Evolutionary conservation across 192 early-diverging fungal species (phyloP), one percentile per base, ranked within the genome.

Genomic region (Coemansia sp.): DNA sequence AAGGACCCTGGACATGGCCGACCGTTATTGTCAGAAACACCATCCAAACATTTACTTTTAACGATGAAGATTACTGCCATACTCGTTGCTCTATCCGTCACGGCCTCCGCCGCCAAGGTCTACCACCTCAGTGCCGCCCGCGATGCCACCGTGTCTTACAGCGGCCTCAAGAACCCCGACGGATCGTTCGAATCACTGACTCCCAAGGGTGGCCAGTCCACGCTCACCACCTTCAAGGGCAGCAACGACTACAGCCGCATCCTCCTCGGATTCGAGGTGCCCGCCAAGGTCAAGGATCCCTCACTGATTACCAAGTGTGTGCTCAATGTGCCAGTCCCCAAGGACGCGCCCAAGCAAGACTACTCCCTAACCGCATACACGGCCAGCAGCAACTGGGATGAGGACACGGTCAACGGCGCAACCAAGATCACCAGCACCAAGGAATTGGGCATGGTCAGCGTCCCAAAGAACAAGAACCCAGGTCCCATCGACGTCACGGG

Each of bases 111-210:
- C 21, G 51, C 27, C 21, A 46, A 21, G 13, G 45, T 34, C 17
- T 48, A 63, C 41, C 68, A 60, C 46, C 27, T 66, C 8, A 48
- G 45, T 36, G 42, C 69, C 8, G 67, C 70, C 0, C 46, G 57
- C n/a, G 76, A 78, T 59, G 63, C 76, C 29, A 78, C 76, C 0
- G 59, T 78, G 27, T 48, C 70, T 0, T 78, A 73, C 71, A 69
- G 46, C 57, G 21, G 19, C 4, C 6, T 40, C 36, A 37, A 62
- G 57, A 59, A 70, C 44, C 31, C 40, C 27, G 39, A 67, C 40
- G 74, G 74, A 9, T 45, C 64, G 4, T 54, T 53, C 41, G 59
- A 69, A 2, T 51, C 73, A 14, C 66, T 59, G 4, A 65, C 60
- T 16, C 63, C 66, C 44, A 72, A 69, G 63, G 78, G 78, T 21